Base-by-base conservation (phyloP, 2,329 filamentous ascomycete genomes). In the Metarhizium guizhouense region DNA sequence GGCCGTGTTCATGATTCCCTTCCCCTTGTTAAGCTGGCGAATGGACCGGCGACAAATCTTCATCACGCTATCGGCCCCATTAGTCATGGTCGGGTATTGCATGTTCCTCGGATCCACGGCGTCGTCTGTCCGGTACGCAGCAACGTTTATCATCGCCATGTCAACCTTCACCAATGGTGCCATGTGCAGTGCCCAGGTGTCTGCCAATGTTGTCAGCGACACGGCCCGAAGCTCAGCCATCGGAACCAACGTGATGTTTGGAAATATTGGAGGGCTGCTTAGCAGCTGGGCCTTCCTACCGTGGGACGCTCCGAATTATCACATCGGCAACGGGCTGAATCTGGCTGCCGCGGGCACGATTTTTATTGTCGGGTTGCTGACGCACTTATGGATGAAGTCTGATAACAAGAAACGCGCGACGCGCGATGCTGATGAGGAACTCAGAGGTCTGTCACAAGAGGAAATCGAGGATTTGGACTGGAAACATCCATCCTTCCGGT, bases 241-340 rank as follows among this genome's bases (percentile, higher is more conserved):
- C 48, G 85, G 81, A 11, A 80, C 79, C 0, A 83, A 82, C 51
- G 69, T 89, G 63, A 88, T 89, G 85, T 72, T 87, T 29, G 87
- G 86, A 32, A 89, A 88, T 54, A 65, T 89, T n/a, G 87, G 87
- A 2, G 87, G 86, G 0, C 67, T 89, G 38, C 77, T 87, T 56
- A 78, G 81, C 1, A 85, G 82, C 0, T 88, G 84, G 84, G 77
- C 75, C 1, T 88, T 85, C 68, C 63, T 88, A 16, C 77, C 79
- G 0, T 80, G 72, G 61, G 86, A 89, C 63, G 80, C 63, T 0
- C 86, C 86, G 0, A 69, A 88, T 56, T 90, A 83, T 63, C 82
- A 75, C 58, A 87, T 88, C 55, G 86, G 86, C 1, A 89, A 89
- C 63, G 86, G 86, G 0, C 67, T 90, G 40, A 89, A 89, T 64